Conservation (phyloP, 768 basidiomycete genomes). For the Kockovaella imperatae region DNA sequence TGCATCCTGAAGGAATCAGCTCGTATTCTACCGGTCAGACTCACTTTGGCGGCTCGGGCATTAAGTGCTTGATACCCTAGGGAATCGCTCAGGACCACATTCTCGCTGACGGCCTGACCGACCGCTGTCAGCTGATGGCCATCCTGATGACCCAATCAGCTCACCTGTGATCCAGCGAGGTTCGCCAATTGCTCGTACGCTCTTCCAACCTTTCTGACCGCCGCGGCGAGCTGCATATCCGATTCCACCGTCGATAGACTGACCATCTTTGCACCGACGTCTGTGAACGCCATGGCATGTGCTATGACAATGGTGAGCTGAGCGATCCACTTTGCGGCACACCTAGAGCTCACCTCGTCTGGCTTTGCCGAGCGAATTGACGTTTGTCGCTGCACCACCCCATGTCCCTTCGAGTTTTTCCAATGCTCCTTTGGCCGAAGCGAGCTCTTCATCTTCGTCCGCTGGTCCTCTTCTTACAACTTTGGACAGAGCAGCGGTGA, state of each 20-base stretch:
- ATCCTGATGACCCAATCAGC: too few species aligned
- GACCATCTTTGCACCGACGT: constrained; percentile 88
- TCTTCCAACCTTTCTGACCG: constrained; percentile 71
- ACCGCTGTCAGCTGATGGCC: neutral
- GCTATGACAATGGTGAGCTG: constrained; percentile 48
- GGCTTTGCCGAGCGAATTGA: constrained; percentile 73
- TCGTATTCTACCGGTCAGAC: constrained; percentile 1
- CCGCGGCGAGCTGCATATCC: constrained; percentile 73
- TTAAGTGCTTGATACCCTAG: constrained; percentile 95
- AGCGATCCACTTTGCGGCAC: neutral
- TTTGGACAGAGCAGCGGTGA: constrained; percentile 35
- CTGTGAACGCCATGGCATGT: constrained; percentile 66
- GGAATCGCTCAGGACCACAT: constrained; percentile 90
- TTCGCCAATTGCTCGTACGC: constrained; percentile 81
- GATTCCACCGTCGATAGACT: constrained; percentile 83
- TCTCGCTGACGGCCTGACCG: constrained; percentile 73
- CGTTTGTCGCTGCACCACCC: constrained; percentile 81
- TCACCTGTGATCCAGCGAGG: constrained; percentile 71
- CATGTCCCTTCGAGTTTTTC: constrained; percentile 87
- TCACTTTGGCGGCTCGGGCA: constrained; percentile 79
- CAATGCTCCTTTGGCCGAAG: constrained; percentile 79
- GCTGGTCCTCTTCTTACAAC: constrained; percentile 58
- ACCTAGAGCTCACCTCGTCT: constrained; percentile 58
- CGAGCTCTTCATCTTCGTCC: constrained; percentile 90
- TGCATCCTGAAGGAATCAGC: constrained; percentile 48